phyloP scores from a whole-genome alignment of 2,329 filamentous ascomycete species.

The Neobulgaria alba region DNA sequence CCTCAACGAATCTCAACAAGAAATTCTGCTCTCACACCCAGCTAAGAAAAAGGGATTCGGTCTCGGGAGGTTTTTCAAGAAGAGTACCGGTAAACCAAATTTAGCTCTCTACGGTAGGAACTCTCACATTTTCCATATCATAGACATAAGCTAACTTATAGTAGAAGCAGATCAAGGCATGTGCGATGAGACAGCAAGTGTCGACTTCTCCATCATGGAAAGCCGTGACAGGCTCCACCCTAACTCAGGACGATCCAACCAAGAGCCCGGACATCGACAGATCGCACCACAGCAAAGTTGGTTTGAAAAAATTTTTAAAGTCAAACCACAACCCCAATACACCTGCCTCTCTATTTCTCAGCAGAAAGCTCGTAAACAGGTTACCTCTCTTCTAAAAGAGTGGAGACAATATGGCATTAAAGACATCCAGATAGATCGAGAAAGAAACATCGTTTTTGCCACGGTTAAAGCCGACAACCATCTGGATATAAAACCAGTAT shows the following conservation, averaged over 20 bases:
- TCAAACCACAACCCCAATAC: slow-evolving; percentile 71
- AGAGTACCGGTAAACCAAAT: slow-evolving; percentile 17
- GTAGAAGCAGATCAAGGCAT: slow-evolving; percentile 17
- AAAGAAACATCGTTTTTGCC: slow-evolving; percentile 70
- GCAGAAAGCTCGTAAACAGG: slow-evolving; percentile 66
- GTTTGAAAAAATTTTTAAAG: slow-evolving; percentile 80
- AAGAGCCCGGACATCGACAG: slow-evolving; percentile 30
- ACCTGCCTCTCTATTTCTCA: slow-evolving; percentile 69
- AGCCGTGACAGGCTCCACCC: background rate
- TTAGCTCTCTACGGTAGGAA: slow-evolving; percentile 26
- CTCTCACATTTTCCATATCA: too few relatives aligned
- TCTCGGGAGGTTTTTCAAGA: slow-evolving; percentile 26
- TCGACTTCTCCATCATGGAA: slow-evolving; percentile 19
- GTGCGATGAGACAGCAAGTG: slow-evolving; percentile 21
- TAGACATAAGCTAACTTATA: slow-evolving; percentile 9
- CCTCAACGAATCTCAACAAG: background rate
- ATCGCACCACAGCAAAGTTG: slow-evolving; percentile 71
- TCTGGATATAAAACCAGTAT: slow-evolving; percentile 76
- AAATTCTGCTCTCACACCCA: background rate
- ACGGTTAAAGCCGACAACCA: slow-evolving; percentile 68
- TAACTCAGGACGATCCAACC: slow-evolving; percentile 29
- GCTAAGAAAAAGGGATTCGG: slow-evolving; percentile 25
- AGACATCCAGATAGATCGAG: slow-evolving; percentile 70
- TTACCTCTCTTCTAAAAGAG: slow-evolving; percentile 64
- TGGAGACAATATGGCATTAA: slow-evolving; percentile 55